Conservation (phyloP, 306 rosid genomes). For the Dalbergia oliveri region DNA sequence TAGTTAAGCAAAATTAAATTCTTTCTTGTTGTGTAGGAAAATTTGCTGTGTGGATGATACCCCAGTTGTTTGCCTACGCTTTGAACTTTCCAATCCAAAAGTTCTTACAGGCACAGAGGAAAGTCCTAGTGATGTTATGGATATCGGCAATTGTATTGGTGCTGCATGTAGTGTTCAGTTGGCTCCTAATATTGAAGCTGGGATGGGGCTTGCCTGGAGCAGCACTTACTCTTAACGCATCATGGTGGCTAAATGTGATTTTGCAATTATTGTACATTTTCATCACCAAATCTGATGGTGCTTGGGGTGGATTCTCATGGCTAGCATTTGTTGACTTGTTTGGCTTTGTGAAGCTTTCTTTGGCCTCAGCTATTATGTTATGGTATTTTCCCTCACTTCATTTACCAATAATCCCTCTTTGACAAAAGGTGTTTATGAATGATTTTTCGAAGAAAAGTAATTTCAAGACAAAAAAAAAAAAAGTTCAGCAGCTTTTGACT, state of each 20-base stretch:
- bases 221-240: conserved; percentile 67
- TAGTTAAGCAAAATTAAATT: neutral
- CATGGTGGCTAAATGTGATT: conserved; percentile 76
- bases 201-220: conserved; percentile 76
- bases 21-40: conserved; percentile 55
- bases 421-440: too few species aligned
- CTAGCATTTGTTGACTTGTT: conserved; percentile 72
- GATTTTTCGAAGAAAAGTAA: too few species aligned
- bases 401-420: neutral
- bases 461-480: too few species aligned
- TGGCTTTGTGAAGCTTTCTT: conserved; percentile 73
- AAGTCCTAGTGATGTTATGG: conserved; percentile 68
- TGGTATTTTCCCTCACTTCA: conserved; percentile 58
- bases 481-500: neutral
- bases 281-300: conserved; percentile 80
- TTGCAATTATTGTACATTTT: conserved; percentile 59
- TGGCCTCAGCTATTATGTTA: conserved; percentile 84
- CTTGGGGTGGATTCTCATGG: conserved; percentile 83
- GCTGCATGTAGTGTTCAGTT: conserved; percentile 61
- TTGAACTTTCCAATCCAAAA: conserved; percentile 76
- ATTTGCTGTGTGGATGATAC: conserved; percentile 77
- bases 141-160: conserved; percentile 58
- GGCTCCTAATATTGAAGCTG: conserved; percentile 67
- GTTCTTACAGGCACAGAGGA: conserved; percentile 81
- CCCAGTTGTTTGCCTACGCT: conserved; percentile 79